Base-by-base conservation (phyloP, 495 filamentous ascomycete genomes). In the Evernia prunastri region DNA sequence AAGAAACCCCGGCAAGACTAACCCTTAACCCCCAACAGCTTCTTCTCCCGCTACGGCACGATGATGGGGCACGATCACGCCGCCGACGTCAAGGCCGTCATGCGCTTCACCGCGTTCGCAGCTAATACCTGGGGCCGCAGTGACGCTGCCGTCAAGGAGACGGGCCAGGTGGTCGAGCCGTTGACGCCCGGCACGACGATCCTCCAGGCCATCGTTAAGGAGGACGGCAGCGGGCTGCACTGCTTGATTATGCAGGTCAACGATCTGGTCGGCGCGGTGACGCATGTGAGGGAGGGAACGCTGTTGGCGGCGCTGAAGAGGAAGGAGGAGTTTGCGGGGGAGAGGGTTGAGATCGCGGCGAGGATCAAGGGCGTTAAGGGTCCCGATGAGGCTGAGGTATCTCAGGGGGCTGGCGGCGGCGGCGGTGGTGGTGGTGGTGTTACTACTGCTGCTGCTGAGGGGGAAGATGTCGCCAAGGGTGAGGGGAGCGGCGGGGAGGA, bases 41-140 rank as follows among this genome's bases (percentile, higher is more conserved):
- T 71, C 56, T 65, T 71, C 43, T 67, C 69, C 49, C 57, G 27
- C 36, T 37, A 58, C 51, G 69, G 69, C 59, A 71, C 69, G 7
- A 58, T 71, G 17, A 67, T 71, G 25, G 58, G 56, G 33, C 65
- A 67, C 67, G 56, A 53, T 47, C 20, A 60, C 40, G 15, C 53
- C 60, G 43, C 57, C 35, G 15, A 40, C 25, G 60, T 66, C 25
- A 58, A 56, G 18, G 37, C 56, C 37, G 43, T 63, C 33, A 65
- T 60, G 42, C 67, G 67, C 40, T 63, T 69, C 43, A 27, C 65
- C 27, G 68, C 69, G 60, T 63, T 67, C 60, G 63, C 69, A 23
- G 69, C 65, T 12, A 49, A 58, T 23, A 63, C 65, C 56, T 71
- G 67, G 67, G 54, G 59, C 10, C 59, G 42, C 25, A 66, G 66